Conservation (phyloP, 441 rosid species). For the Oxalis stricta region DNA sequence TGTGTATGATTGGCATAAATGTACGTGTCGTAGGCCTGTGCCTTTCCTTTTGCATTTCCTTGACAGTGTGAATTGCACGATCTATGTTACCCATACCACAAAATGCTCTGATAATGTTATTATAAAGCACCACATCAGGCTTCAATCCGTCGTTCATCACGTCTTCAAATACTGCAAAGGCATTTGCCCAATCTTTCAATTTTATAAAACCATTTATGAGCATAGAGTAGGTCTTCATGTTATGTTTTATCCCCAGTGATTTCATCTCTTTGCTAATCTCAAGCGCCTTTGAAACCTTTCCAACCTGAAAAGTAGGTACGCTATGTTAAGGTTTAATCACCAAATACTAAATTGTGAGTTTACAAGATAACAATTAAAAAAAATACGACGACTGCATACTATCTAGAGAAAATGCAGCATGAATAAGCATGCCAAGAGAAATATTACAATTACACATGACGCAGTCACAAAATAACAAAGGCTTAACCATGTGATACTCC, state of each 20-base stretch:
- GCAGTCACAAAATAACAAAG: too few relatives aligned
- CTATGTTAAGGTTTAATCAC: neutral
- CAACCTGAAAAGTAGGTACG: constrained; percentile 34
- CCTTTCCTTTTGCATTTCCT: constrained; percentile 80
- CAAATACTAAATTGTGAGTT: neutral
- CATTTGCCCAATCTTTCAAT: constrained; percentile 92
- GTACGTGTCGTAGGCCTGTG: constrained; percentile 72
- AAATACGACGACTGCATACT: neutral
- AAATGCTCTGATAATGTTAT: constrained; percentile 71
- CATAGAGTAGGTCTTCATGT: constrained; percentile 91
- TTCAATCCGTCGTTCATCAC: constrained; percentile 57
- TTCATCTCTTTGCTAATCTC: constrained; percentile 74
- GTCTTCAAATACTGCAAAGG: constrained; percentile 81
- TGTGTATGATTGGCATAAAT: constrained; percentile 83
- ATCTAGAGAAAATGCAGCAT: neutral
- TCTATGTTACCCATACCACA: constrained; percentile 99
- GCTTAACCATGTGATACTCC: too few relatives aligned
- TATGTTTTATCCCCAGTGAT: constrained; percentile 63
- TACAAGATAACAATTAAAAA: neutral
- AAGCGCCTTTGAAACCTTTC: constrained; percentile 74
- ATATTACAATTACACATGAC: too few relatives aligned
- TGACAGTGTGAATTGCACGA: constrained; percentile 68
- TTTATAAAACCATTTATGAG: constrained; percentile 79
- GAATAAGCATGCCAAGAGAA: too few relatives aligned
- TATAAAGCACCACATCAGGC: constrained; percentile 83